phyloP scores from a whole-genome alignment of 2,329 filamentous ascomycete genomes.

The Mycogone perniciosa region DNA sequence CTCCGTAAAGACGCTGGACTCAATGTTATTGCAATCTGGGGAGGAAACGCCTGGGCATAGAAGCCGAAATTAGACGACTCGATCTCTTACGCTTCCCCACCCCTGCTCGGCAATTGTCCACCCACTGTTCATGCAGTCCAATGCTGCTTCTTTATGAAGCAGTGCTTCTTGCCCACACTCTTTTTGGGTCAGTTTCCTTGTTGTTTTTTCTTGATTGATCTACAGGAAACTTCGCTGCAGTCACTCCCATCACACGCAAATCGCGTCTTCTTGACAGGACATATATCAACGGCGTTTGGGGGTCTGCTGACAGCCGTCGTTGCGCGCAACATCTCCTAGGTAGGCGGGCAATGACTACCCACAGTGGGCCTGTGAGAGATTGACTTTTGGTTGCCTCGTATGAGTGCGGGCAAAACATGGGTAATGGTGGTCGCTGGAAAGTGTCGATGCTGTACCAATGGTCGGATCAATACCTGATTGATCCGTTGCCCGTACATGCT shows the following conservation, averaged over 20 bases:
- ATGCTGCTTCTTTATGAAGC: no score
- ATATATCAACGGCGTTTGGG: not conserved
- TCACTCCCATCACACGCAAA: not conserved
- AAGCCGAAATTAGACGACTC: slow-evolving; percentile 10
- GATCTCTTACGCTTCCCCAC: slow-evolving; percentile 6
- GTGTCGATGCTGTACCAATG: no score
- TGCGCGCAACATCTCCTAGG: not conserved
- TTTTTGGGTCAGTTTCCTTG: not conserved
- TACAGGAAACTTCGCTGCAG: not conserved
- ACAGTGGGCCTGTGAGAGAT: no score
- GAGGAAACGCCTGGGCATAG: not conserved
- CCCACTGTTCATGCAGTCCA: not conserved
- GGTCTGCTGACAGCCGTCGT: not conserved
- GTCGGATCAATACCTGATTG: not conserved
- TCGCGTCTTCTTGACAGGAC: not conserved
- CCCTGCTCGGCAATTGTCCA: not conserved
- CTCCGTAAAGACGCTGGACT: not conserved
- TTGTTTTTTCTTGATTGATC: not conserved
- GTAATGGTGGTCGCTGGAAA: no score
- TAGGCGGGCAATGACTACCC: no score
- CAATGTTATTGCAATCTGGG: slow-evolving; percentile 1
- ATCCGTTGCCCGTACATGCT: not conserved
- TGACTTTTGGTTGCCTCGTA: not conserved
- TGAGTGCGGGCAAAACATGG: no score
- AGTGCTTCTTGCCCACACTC: no score